These are phyloP conservation scores for Endoconidiophora polonica DNA, from an alignment of 2,329 filamentous ascomycete species.

Conservation along the genomic window DNA sequence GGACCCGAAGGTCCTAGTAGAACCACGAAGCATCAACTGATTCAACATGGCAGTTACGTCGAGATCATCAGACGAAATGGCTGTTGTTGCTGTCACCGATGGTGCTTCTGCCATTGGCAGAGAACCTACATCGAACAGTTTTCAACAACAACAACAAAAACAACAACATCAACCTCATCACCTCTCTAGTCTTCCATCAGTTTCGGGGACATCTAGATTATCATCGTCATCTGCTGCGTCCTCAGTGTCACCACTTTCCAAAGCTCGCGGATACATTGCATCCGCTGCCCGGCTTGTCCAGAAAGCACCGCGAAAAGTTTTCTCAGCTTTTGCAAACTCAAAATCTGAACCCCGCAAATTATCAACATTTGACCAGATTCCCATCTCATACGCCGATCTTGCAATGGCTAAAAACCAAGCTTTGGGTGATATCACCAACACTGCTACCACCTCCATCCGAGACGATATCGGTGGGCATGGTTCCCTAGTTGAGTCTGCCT, in stretches of 20 bases:
- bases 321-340: conserved; percentile 5
- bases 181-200: background rate
- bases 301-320: conserved; percentile 11
- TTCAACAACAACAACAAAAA: too few relatives aligned
- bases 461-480: background rate
- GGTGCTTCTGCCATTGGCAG: too few relatives aligned
- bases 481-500: background rate
- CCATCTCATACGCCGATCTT: conserved; percentile 1
- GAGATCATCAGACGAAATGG: too few relatives aligned
- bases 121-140: too few relatives aligned
- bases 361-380: background rate
- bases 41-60: too few relatives aligned
- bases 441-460: background rate
- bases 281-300: conserved; percentile 11
- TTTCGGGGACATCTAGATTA: background rate
- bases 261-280: conserved; percentile 7
- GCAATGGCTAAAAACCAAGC: background rate
- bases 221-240: conserved; percentile 7
- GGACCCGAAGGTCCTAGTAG: too few relatives aligned
- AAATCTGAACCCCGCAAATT: conserved; percentile 1
- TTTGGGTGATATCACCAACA: background rate
- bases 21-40: too few relatives aligned
- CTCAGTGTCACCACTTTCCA: conserved; percentile 5
- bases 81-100: too few relatives aligned
- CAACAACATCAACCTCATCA: too few relatives aligned